Percentiles rank a stretch among this genome's conserved stretches.
Evolutionary conservation across 192 early-diverging fungal genomes (phyloP).

Genomic region (Gamsiella multidivaricata): DNA sequence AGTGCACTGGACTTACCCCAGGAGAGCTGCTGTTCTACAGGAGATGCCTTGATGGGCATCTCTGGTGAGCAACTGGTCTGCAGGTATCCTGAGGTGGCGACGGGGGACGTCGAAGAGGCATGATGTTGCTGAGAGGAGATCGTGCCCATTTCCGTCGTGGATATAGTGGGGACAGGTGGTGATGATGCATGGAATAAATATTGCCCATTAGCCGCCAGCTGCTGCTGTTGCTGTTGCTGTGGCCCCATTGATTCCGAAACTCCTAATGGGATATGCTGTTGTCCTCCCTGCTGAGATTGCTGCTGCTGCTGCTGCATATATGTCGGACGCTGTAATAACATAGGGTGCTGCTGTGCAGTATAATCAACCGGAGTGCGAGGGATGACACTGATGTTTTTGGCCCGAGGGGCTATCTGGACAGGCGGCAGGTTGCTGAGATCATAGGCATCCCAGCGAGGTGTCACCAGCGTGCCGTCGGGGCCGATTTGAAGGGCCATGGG

Average conservation of each 20-base stretch:
- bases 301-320: constrained; percentile 18
- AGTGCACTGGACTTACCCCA: constrained; percentile 39
- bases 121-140: constrained; percentile 16
- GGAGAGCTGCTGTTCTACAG: constrained; percentile 44
- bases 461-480: constrained; percentile 28
- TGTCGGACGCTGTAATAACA: constrained; percentile 8
- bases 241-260: neutral
- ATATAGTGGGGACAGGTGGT: constrained; percentile 29
- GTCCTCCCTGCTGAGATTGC: neutral
- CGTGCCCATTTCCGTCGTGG: constrained; percentile 1
- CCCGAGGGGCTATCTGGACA: constrained; percentile 43
- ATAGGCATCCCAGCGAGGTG: constrained; percentile 34
- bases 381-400: constrained; percentile 35
- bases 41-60: constrained; percentile 49
- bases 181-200: constrained; percentile 37
- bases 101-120: constrained; percentile 14
- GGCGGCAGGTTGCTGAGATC: constrained; percentile 45
- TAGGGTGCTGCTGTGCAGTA: constrained; percentile 20
- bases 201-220: constrained; percentile 26
- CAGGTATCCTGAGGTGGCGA: constrained; percentile 16
- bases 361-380: constrained; percentile 37
- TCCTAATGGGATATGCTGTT: neutral
- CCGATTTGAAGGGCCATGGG: constrained; percentile 41
- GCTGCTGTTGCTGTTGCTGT: constrained; percentile 17
- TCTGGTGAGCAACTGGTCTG: constrained; percentile 45